Conservation (phyloP, 257 asterid species). For the Jasminum sambac region DNA sequence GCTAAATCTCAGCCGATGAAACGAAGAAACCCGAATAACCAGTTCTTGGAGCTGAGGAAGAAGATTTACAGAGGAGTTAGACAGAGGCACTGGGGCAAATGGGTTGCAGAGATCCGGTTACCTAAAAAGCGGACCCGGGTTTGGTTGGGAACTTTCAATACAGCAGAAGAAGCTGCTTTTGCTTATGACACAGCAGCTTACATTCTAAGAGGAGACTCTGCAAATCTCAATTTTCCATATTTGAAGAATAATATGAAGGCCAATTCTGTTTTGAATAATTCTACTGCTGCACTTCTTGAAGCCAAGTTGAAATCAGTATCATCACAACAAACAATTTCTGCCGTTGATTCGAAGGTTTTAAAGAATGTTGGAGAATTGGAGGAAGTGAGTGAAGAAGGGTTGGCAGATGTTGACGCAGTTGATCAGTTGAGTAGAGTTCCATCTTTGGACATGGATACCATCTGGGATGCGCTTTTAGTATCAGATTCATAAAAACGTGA, state of each 20-base stretch:
- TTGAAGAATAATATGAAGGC: conserved; percentile 42
- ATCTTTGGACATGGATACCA: conserved; percentile 80
- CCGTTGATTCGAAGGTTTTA: conserved; percentile 4
- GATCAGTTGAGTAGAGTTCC: conserved; percentile 82
- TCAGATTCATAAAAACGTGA: conserved; percentile 51
- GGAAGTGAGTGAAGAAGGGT: conserved; percentile 34
- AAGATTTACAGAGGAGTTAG: conserved; percentile 69
- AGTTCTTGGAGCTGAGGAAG: conserved; percentile 18
- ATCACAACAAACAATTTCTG: conserved; percentile 30
- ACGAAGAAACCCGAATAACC: conserved; percentile 10
- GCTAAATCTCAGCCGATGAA: conserved; percentile 69
- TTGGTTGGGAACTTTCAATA: conserved; percentile 65
- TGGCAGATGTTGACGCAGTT: conserved; percentile 46
- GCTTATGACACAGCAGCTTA: conserved; percentile 65
- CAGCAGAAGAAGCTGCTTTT: conserved; percentile 61
- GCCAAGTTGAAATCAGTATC: conserved; percentile 49
- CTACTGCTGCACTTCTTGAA: conserved; percentile 52
- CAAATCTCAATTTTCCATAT: conserved; percentile 53
- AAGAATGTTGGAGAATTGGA: conserved; percentile 27
- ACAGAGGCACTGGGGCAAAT: conserved; percentile 68
- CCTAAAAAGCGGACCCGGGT: conserved; percentile 57
- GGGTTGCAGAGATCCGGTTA: conserved; percentile 63
- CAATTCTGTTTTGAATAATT: conserved; percentile 29
- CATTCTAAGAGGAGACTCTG: conserved; percentile 59
- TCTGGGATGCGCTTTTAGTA: conserved; percentile 78